Base-by-base conservation (phyloP, 495 filamentous ascomycete genomes). In the Penicillium paradoxum region DNA sequence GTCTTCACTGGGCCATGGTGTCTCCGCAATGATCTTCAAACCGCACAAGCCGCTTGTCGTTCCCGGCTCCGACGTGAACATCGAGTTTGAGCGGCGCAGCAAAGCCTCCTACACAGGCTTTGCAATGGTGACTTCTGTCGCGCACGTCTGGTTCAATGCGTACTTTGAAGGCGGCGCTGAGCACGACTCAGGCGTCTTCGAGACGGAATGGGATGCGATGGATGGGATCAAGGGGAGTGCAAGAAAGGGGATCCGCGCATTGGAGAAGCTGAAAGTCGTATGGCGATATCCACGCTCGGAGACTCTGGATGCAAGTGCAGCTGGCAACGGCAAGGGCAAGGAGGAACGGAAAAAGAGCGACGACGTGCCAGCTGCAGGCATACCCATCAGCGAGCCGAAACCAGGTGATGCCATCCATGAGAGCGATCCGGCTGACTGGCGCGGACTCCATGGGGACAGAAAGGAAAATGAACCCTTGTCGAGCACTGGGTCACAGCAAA, bases 141-240 rank as follows among this genome's bases (percentile, higher is more conserved):
- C 91, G 1, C 91, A 97, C 53, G 87, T 96, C 27, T 98, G 93
- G 93, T 95, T 96, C 72, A 98, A 98, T 61, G 72, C 85, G 2
- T 97, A 84, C 71, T 97, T 97, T 55, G 93, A 97, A 71, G 91
- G 90, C 11, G 79, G 84, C 54, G 77, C 87, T 14, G 82, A 90
- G 57, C 58, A 73, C 37, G 66, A 73, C 46, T 76, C 75, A 0
- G 83, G 83, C 22, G 76, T 85, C 19, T 86, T 87, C 60, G 81
- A 85, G 47, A 79, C 78, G 8, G 70, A 75, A 3, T 88, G 83
- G 83, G 83, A 86, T 4, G 74, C 69, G 0, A 79, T 88, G 71
- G 85, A 88, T 60, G 85, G 85, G 0, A 81, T 88, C 54, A 96
- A 95, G 64, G 91, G 93, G 1, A 89, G 84, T 6, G 79, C 71